Conservation (phyloP, 257 asterid genomes). For the Nicotiana knightiana region DNA sequence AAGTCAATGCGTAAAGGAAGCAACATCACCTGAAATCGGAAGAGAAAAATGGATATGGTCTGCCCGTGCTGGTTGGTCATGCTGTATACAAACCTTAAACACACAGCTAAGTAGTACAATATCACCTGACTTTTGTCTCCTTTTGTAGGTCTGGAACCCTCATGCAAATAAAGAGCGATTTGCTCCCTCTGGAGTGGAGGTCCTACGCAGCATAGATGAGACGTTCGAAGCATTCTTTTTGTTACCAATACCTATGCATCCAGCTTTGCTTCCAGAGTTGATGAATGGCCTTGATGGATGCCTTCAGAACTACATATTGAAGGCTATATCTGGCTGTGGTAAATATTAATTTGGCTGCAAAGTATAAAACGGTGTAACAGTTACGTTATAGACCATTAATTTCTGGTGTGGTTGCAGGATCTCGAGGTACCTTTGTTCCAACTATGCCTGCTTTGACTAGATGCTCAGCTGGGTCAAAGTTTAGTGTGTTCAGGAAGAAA, state of each 20-base stretch:
- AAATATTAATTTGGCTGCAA: slow-evolving; percentile 17
- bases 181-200: slow-evolving; percentile 93
- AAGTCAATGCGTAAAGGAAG: background rate
- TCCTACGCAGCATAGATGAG: slow-evolving; percentile 75
- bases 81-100: background rate
- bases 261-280: slow-evolving; percentile 78
- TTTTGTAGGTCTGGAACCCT: slow-evolving; percentile 72
- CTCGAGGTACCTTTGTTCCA: slow-evolving; percentile 51
- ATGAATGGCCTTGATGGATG: slow-evolving; percentile 62
- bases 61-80: background rate
- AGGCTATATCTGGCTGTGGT: slow-evolving; percentile 80
- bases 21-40: background rate
- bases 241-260: slow-evolving; percentile 88
- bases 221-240: slow-evolving; percentile 88
- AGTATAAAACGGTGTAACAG: slow-evolving; percentile 9
- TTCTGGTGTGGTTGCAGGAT: slow-evolving; percentile 41
- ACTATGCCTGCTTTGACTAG: slow-evolving; percentile 65
- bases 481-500: slow-evolving; percentile 66
- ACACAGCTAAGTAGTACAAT: background rate
- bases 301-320: slow-evolving; percentile 53
- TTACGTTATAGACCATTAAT: background rate
- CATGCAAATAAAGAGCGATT: slow-evolving; percentile 69
- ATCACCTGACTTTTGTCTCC: background rate
- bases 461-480: slow-evolving; percentile 52
- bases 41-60: background rate